Base-by-base conservation (phyloP, 768 basidiomycete genomes). In the Suillus fuscotomentosus region DNA sequence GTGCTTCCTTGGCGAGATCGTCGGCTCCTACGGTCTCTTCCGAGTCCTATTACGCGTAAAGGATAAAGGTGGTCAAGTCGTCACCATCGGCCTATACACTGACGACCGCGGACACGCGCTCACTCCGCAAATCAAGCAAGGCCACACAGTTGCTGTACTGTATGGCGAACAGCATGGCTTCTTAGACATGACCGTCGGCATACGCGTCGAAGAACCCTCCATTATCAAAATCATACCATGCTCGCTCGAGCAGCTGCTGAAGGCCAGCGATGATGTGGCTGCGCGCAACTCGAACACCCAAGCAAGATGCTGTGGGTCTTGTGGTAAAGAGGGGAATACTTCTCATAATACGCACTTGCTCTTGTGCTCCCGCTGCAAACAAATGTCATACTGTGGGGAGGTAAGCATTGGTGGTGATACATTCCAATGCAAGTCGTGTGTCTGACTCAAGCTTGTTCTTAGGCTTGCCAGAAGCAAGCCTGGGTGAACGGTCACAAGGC, bases 1-100 rank as follows among this genome's bases (percentile, higher is more conserved):
- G 75, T 78, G 77, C 61, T 68, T 77, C 45, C 67, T 78, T 6
- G 75, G 71, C 5, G 73, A 77, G 59, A 76, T 77, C 39, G 64
- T 71, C 14, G 55, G 47, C 42, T 24, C n/a, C 14, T 43, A 71
- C n/a, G 67, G 67, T 2, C 71, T 66, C 48, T 17, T 65, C 20
- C 68, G 73, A 8, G 70, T 71, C 9, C 68, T 70, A 71, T 73
- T 67, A 62, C 53, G 56, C 22, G 73, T 72, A 43, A 69, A 66
- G 57, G 77, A 78, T 64, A 70, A 66, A 39, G 66, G 45, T 11
- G 73, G 70, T 22, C 47, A 56, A 0, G 60, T 66, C 27, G 72
- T 72, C 54, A 56, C 69, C 34, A 66, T 76, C 17, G 68, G 66
- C n/a, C 71, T 72, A 54, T 67, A 75, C 59, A 67, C 70, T 50